phyloP scores from a whole-genome alignment of 352 stramenopile genomes.

The Phytophthora pisi region DNA sequence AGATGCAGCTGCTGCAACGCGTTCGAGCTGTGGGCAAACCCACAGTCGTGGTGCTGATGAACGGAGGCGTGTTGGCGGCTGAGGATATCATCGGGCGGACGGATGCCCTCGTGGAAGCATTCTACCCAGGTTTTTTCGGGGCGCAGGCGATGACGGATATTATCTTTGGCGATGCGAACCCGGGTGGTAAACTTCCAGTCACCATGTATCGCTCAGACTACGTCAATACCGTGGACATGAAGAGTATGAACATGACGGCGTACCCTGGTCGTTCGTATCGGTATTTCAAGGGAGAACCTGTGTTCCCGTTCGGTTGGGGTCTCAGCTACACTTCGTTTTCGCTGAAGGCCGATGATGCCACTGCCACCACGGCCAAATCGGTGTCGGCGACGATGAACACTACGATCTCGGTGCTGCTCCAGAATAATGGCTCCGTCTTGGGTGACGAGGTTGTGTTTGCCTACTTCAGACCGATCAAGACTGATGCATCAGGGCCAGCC shows the following conservation, averaged over 20 bases:
- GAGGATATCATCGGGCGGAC: conserved; percentile 74
- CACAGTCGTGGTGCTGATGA: conserved; percentile 88
- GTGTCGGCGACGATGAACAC: conserved; percentile 34
- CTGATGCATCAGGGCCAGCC: conserved; percentile 50
- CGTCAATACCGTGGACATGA: conserved; percentile 86
- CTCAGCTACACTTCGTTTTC: conserved; percentile 89
- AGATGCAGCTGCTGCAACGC: conserved; percentile 76
- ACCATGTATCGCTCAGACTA: conserved; percentile 90
- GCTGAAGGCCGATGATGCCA: conserved; percentile 14
- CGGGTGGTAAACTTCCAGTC: conserved; percentile 82
- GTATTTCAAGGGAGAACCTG: conserved; percentile 89
- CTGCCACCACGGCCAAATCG: background rate
- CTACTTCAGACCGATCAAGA: conserved; percentile 68
- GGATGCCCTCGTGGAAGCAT: conserved; percentile 74
- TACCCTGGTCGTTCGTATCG: conserved; percentile 91
- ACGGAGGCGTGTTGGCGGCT: conserved; percentile 82
- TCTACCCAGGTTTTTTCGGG: conserved; percentile 85
- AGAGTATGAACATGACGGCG: conserved; percentile 53
- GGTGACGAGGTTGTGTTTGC: conserved; percentile 72
- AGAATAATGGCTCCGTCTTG: conserved; percentile 49
- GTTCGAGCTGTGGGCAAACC: conserved; percentile 64
- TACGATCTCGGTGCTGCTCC: conserved; percentile 50
- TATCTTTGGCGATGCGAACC: conserved; percentile 84
- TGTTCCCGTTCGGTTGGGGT: conserved; percentile 91
- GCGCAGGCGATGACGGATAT: conserved; percentile 79